Conservation (phyloP, 208 protist species). For the Hexamita inflata region DNA sequence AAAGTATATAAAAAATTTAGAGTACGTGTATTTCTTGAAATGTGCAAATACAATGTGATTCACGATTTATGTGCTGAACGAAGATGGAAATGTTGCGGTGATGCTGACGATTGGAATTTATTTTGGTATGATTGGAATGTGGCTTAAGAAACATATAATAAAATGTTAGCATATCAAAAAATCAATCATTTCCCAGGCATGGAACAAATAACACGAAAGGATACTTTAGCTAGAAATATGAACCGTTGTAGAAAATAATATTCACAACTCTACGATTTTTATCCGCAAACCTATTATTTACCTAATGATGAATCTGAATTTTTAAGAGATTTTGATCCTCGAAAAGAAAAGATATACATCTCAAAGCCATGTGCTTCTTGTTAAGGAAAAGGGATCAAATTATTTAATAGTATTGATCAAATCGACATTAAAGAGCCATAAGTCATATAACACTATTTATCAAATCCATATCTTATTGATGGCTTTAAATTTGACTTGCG, state of each 20-base stretch:
- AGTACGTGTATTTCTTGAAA: constrained; percentile 2
- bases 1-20: constrained; percentile 4
- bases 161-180: constrained; percentile 66
- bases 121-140: constrained; percentile 74
- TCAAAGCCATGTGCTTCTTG: constrained; percentile 72
- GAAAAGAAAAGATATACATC: constrained; percentile 66
- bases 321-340: constrained; percentile 43
- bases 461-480: constrained; percentile 66
- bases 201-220: constrained; percentile 71
- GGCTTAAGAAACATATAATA: constrained; percentile 62
- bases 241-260: constrained; percentile 58
- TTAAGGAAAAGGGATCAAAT: constrained; percentile 71
- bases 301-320: constrained; percentile 57
- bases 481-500: constrained; percentile 80
- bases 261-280: constrained; percentile 64
- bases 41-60: constrained; percentile 4
- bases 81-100: constrained; percentile 55
- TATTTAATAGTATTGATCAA: constrained; percentile 61
- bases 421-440: constrained; percentile 60
- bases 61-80: constrained; percentile 57
- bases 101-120: constrained; percentile 66
- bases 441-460: constrained; percentile 75
- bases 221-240: constrained; percentile 65
- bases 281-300: constrained; percentile 36
- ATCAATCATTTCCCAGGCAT: constrained; percentile 83